Percentiles rank a stretch among this genome's conserved stretches.
Conservation (phyloP, 352 stramenopile genomes). For the Globisporangium cederbergense region DNA sequence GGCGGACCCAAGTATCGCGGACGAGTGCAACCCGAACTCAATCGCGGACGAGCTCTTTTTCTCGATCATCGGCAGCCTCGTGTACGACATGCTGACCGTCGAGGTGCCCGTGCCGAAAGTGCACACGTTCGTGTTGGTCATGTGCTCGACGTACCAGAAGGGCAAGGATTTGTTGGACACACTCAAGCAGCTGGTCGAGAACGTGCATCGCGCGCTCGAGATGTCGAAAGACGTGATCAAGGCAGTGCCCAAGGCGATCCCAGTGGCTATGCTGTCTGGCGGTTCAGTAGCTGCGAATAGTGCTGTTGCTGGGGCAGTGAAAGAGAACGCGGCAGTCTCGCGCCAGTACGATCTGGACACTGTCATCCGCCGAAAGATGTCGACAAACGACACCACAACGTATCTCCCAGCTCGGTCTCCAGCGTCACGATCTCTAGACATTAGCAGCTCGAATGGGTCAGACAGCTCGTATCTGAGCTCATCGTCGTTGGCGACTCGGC, state of each 20-base stretch:
- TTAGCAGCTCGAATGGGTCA: not conserved
- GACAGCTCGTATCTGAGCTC: not conserved
- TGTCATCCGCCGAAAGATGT: constrained; percentile 80
- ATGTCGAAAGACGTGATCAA: constrained; percentile 70
- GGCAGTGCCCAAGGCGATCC: constrained; percentile 24
- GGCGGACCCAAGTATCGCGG: constrained; percentile 26
- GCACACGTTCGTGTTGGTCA: constrained; percentile 74
- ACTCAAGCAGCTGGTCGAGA: constrained; percentile 76
- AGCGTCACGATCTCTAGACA: constrained; percentile 5
- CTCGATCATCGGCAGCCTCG: constrained; percentile 72
- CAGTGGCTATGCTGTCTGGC: not conserved
- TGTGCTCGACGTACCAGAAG: constrained; percentile 84
- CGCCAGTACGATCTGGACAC: constrained; percentile 76
- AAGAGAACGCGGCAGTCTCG: constrained; percentile 36
- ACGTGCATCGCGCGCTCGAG: constrained; percentile 73
- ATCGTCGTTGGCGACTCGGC: not conserved
- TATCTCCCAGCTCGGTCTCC: constrained; percentile 10
- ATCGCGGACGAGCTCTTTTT: constrained; percentile 80
- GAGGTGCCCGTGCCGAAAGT: constrained; percentile 71
- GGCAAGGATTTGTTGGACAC: constrained; percentile 61
- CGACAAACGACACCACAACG: constrained; percentile 35
- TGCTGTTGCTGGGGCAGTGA: constrained; percentile 2
- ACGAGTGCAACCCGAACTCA: constrained; percentile 27
- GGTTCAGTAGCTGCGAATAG: not conserved
- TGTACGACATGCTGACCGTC: constrained; percentile 86